Percentiles rank a stretch among this genome's conserved stretches.
These are phyloP conservation scores for Oryza meridionalis DNA, from an alignment of 176 grass and related monocot genomes.

Conservation along the genomic window DNA sequence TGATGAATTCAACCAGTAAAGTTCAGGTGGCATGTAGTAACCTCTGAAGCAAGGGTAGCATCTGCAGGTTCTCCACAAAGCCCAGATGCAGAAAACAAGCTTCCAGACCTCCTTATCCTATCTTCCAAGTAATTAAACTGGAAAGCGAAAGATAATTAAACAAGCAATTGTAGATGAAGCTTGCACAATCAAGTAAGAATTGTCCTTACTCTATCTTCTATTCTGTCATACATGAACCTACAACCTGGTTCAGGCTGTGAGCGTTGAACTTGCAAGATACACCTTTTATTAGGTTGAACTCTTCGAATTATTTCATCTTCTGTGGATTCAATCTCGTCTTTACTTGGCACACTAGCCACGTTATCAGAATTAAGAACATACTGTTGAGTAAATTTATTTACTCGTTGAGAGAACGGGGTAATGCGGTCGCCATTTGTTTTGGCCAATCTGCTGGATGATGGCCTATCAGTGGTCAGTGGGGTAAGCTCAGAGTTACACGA, in stretches of 20 bases:
- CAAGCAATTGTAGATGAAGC: constrained; percentile 15
- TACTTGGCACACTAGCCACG: constrained; percentile 41
- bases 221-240: constrained; percentile 96
- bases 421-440: constrained; percentile 62
- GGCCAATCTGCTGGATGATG: constrained; percentile 59
- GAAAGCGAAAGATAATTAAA: constrained; percentile 43
- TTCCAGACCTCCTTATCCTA: constrained; percentile 58
- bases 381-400: constrained; percentile 74
- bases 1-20: constrained; percentile 14
- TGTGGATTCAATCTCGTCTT: constrained; percentile 42
- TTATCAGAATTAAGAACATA: constrained; percentile 65
- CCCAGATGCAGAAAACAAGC: constrained; percentile 57
- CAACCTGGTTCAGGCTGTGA: constrained; percentile 75
- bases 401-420: constrained; percentile 83
- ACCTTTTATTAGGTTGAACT: constrained; percentile 67
- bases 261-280: constrained; percentile 70
- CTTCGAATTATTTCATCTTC: constrained; percentile 89
- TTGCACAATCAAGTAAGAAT: constrained; percentile 36
- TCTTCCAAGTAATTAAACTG: constrained; percentile 93
- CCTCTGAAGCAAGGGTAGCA: constrained; percentile 92
- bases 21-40: constrained; percentile 42
- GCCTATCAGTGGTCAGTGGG: constrained; percentile 51
- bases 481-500: constrained; percentile 53
- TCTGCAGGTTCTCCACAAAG: constrained; percentile 59
- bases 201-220: constrained; percentile 70